Evolutionary conservation across 768 basidiomycete species (phyloP).

Genomic region (Sistotremastrum niveocremeum): DNA sequence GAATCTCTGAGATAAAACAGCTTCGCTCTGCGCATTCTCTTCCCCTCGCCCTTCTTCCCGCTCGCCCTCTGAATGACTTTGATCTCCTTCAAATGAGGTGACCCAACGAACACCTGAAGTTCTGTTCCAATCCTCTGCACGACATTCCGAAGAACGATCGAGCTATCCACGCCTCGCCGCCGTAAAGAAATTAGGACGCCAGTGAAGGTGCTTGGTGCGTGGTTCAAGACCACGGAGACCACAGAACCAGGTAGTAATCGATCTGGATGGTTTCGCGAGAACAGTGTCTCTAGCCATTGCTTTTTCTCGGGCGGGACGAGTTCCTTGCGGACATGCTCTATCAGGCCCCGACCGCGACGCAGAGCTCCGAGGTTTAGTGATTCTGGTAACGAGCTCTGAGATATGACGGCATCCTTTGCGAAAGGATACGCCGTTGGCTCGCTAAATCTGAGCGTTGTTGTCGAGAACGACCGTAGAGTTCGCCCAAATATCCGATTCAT

Average conservation of each 20-base stretch:
- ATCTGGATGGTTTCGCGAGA: slow-evolving; percentile 54
- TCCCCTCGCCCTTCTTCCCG: slow-evolving; percentile 27
- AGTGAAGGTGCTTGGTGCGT: slow-evolving; percentile 73
- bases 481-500: not conserved
- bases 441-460: too few species aligned
- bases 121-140: slow-evolving; percentile 87
- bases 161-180: slow-evolving; percentile 73
- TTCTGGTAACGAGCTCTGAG: slow-evolving; percentile 24
- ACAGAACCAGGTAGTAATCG: slow-evolving; percentile 78
- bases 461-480: too few species aligned
- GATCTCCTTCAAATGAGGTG: slow-evolving; percentile 81
- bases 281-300: slow-evolving; percentile 50
- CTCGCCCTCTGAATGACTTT: slow-evolving; percentile 56
- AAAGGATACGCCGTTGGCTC: slow-evolving; percentile 41
- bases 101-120: slow-evolving; percentile 79
- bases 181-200: slow-evolving; percentile 80
- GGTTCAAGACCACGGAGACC: slow-evolving; percentile 60
- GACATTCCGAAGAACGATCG: slow-evolving; percentile 81
- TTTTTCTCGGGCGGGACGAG: slow-evolving; percentile 59
- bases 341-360: slow-evolving; percentile 60
- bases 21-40: slow-evolving; percentile 63
- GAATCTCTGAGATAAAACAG: slow-evolving; percentile 72
- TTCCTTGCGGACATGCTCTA: slow-evolving; percentile 56
- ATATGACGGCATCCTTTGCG: slow-evolving; percentile 51
- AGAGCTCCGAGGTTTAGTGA: slow-evolving; percentile 32